Base-by-base conservation (phyloP, 495 filamentous ascomycete species). In the Parathielavia appendiculata region DNA sequence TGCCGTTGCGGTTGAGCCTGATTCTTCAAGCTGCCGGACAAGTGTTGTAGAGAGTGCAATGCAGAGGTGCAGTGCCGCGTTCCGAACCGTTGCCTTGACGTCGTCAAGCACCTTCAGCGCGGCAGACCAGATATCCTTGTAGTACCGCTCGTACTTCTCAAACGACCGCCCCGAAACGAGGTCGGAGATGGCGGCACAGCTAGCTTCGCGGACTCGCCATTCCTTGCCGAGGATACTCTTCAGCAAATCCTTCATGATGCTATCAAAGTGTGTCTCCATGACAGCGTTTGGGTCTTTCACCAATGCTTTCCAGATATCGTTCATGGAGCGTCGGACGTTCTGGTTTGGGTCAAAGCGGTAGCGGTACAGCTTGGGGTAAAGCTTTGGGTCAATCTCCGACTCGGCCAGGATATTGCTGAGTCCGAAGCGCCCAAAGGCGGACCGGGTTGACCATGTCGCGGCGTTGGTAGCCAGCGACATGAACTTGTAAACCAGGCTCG, bases 381-480 rank as follows among this genome's bases (percentile, higher is more conserved):
- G 81, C 71, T 95, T 97, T 2, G 90, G 90, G 63, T 97, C 95
- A 14, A 91, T 78, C 62, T 88, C 89, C 0, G 90, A 89, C 55
- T 92, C 89, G 14, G 90, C 93, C 47, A 98, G 81, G 49, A 98
- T 91, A 56, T 81, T 92, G 66, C 89, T 92, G 55, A 98, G 81
- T 2, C 93, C 93, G 61, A 97, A 95, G 16, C 91, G 83, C 16
- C 93, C 92, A 71, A 98, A 96, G 1, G 93, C 92, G 2, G 93
- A 92, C 22, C 93, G 84, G 20, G 89, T 95, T 4, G 91, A 91
- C 93, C 93, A 98, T 35, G 95, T 89, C 0, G 92, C 90, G 55
- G 95, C 95, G 61, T 96, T 93, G 1, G 90, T 87, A 3, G 93
- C 93, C 58, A 98, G 74, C 0, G 90, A 90, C 93, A 98, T 98